Conservation (phyloP, 2,329 filamentous ascomycete genomes). For the Paecilomyces fulvus region DNA sequence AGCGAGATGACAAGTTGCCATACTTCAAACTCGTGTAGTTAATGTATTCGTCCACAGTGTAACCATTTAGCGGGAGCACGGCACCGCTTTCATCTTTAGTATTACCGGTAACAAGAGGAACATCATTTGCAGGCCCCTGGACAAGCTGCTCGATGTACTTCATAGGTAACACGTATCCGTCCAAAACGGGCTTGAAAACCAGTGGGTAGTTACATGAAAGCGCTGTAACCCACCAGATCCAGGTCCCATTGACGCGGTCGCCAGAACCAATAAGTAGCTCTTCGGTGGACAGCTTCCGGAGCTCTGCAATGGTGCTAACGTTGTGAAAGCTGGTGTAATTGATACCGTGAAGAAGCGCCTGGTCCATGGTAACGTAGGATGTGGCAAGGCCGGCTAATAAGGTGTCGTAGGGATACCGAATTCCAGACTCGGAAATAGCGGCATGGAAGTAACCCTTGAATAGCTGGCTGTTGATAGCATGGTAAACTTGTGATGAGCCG, state of each 20-base stretch:
- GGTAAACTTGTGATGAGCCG: slow-evolving; percentile 23
- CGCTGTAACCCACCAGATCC: slow-evolving; percentile 21
- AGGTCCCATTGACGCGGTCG: slow-evolving; percentile 15
- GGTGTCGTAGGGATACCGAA: slow-evolving; percentile 21
- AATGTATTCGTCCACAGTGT: slow-evolving; percentile 19
- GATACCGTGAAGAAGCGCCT: slow-evolving; percentile 14
- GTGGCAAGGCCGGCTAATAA: slow-evolving; percentile 20
- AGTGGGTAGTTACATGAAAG: slow-evolving; percentile 18
- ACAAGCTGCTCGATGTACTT: slow-evolving; percentile 17
- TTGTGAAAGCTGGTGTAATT: slow-evolving; percentile 14
- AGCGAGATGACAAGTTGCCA: slow-evolving; percentile 13
- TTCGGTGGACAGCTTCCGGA: no score
- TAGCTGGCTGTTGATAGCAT: slow-evolving; percentile 21
- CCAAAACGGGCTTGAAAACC: slow-evolving; percentile 21
- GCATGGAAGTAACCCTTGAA: slow-evolving; percentile 23
- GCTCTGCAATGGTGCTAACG: no score
- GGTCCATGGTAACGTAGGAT: slow-evolving; percentile 20
- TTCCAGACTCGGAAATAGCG: slow-evolving; percentile 21
- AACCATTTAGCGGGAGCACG: slow-evolving; percentile 8
- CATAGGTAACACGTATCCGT: slow-evolving; percentile 17
- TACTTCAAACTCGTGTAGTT: slow-evolving; percentile 24
- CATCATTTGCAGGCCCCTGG: slow-evolving; percentile 23
- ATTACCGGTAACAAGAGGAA: slow-evolving; percentile 30
- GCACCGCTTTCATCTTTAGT: slow-evolving; percentile 26
- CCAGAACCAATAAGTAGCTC: slow-evolving; percentile 15